phyloP scores from a whole-genome alignment of 148 eudicot species.

The Arctostaphylos glauca region DNA sequence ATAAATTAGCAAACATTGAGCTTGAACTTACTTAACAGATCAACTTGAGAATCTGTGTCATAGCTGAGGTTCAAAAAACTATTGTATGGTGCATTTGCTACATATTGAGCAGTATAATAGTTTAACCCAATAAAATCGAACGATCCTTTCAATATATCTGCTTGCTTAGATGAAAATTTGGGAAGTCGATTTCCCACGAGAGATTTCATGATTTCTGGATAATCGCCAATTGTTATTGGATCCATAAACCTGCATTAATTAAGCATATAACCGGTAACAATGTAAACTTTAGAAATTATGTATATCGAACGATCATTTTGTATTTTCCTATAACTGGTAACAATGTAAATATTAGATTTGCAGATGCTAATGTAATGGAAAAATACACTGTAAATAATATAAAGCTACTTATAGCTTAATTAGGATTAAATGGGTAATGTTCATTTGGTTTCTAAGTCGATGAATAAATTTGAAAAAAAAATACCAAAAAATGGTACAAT shows the following conservation, averaged over 20 bases:
- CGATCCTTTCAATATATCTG: slow-evolving; percentile 31
- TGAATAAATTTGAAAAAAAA: no score
- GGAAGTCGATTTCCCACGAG: slow-evolving; percentile 33
- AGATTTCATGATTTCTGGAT: slow-evolving; percentile 19
- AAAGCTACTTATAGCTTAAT: no score
- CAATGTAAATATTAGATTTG: no score
- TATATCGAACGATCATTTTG: no score
- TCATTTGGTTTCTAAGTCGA: no score
- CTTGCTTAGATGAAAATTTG: slow-evolving; percentile 29
- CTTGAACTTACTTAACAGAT: not conserved
- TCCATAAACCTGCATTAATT: slow-evolving; percentile 34
- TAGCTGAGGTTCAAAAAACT: not conserved
- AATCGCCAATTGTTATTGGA: slow-evolving; percentile 29
- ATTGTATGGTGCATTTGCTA: not conserved
- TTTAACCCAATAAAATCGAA: slow-evolving; percentile 60
- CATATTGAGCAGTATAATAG: not conserved
- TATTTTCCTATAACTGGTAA: no score
- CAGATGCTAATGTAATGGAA: no score
- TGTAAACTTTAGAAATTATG: no score
- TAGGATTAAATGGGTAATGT: no score
- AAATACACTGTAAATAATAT: no score
- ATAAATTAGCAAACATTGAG: not conserved
- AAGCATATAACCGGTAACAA: no score
- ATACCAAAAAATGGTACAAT: no score
- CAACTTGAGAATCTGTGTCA: not conserved